Evolutionary conservation across 495 filamentous ascomycete genomes (phyloP).

Genomic region (Trichocladium antarcticum): DNA sequence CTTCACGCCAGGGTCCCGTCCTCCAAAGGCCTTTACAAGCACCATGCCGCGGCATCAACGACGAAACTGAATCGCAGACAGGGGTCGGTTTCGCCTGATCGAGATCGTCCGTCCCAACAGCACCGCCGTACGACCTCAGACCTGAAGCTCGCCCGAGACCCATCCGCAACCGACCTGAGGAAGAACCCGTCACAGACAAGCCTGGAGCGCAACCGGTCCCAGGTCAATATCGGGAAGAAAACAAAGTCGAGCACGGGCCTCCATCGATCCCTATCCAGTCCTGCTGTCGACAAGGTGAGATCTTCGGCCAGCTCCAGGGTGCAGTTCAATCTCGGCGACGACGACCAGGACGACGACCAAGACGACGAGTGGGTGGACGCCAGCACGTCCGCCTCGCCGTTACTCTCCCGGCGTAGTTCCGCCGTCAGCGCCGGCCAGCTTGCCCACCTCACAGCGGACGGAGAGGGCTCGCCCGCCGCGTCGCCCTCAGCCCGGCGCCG

Average conservation of each 20-base stretch:
- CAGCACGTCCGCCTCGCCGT: conserved; percentile 43
- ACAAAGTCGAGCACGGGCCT: conserved; percentile 36
- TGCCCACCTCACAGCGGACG: conserved; percentile 14
- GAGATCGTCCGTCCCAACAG: conserved; percentile 25
- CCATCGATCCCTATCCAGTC: conserved; percentile 36
- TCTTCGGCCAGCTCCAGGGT: conserved; percentile 28
- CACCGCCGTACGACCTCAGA: conserved; percentile 39
- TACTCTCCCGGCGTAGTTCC: conserved; percentile 40
- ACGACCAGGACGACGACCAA: conserved; percentile 33
- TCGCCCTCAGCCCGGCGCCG: conserved; percentile 1
- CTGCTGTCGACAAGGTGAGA: conserved; percentile 31
- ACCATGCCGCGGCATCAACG: conserved; percentile 29
- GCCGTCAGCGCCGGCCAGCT: conserved; percentile 31
- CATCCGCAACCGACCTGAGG: conserved; percentile 30
- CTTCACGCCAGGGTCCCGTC: conserved; percentile 36
- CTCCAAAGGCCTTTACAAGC: conserved; percentile 37
- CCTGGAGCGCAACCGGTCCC: conserved; percentile 41
- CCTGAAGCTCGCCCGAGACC: conserved; percentile 27
- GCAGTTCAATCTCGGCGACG: conserved; percentile 43
- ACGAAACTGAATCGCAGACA: conserved; percentile 32
- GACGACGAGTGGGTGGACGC: conserved; percentile 47
- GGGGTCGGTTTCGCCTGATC: conserved; percentile 29
- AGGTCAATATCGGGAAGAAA: conserved; percentile 38
- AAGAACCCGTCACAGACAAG: conserved; percentile 38
- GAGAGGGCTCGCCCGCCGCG: background rate